A percentile compares a stretch with the other conserved stretches of the same genome.
Conservation (phyloP, 352 stramenopile genomes). For the Globisporangium ultimum region DNA sequence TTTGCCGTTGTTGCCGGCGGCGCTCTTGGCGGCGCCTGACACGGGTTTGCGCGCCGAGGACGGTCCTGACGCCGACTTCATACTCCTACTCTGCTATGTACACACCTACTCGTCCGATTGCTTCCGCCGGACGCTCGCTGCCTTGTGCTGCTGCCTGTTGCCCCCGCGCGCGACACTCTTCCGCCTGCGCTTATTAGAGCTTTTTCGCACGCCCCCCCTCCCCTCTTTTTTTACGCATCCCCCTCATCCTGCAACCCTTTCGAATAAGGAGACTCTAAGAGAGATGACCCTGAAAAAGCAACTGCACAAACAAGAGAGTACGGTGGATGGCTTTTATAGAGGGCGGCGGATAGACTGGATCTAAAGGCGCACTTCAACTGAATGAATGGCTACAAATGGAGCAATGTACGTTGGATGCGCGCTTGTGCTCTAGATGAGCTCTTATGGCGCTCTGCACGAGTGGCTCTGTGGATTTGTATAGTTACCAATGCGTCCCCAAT, state of each 20-base stretch:
- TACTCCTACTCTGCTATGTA: not conserved
- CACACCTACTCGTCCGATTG: not conserved
- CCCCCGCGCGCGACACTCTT: not conserved
- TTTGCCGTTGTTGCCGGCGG: constrained; percentile 1
- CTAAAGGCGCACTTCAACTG: not conserved
- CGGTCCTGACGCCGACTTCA: not conserved
- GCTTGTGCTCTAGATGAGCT: too few relatives aligned
- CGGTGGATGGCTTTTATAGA: not conserved
- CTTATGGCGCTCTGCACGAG: too few relatives aligned
- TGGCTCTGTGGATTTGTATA: too few relatives aligned
- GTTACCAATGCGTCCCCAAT: too few relatives aligned
- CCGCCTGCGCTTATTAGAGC: not conserved
- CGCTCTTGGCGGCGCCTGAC: constrained; percentile 19
- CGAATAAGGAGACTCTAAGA: too few relatives aligned
- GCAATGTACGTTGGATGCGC: too few relatives aligned
- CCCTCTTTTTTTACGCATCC: not conserved
- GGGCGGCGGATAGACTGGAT: not conserved
- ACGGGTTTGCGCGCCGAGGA: constrained; percentile 9
- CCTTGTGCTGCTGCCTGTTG: not conserved
- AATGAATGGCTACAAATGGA: constrained; percentile 5
- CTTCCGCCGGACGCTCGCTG: constrained; percentile 3
- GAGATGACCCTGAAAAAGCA: not conserved
- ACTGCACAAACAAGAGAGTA: not conserved
- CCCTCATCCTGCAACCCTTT: not conserved
- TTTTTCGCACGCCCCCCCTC: too few relatives aligned